Conservation (phyloP, 2,329 filamentous ascomycete genomes). For the Geoglossum cookeanum region DNA sequence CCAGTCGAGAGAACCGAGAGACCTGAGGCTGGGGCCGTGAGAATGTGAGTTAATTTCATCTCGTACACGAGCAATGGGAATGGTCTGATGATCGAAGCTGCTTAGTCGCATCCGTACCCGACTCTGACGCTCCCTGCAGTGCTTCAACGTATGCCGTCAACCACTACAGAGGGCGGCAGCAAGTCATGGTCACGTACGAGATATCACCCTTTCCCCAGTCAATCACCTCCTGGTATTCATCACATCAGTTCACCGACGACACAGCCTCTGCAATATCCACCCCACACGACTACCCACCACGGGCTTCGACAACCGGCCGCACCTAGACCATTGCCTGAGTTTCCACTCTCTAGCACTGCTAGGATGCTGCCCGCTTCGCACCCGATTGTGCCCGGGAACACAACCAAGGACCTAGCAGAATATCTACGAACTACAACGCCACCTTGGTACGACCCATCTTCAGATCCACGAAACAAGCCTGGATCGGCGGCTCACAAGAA, state of each 20-base stretch:
- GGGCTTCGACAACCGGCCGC: not conserved
- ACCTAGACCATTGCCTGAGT: not conserved
- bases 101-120: not conserved
- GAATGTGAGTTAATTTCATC: not conserved
- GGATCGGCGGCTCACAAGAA: not conserved
- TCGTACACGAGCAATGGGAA: not conserved
- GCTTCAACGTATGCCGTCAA: not conserved
- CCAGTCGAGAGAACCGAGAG: not conserved
- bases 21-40: not conserved
- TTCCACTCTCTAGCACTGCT: not conserved
- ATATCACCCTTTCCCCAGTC: not conserved
- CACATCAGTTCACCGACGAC: not conserved
- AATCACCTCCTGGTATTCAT: not conserved
- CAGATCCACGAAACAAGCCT: not conserved
- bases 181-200: not conserved
- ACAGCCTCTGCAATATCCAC: not conserved
- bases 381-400: not conserved
- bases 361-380: not conserved
- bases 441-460: not conserved
- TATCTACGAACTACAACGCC: constrained; percentile 3
- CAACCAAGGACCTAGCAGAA: constrained; percentile 1
- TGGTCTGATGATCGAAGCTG: not conserved
- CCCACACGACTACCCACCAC: not conserved
- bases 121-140: not conserved
- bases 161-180: not conserved